These are phyloP conservation scores for Croton laevigatus DNA, from an alignment of 441 rosid species.

Conservation along the genomic window DNA sequence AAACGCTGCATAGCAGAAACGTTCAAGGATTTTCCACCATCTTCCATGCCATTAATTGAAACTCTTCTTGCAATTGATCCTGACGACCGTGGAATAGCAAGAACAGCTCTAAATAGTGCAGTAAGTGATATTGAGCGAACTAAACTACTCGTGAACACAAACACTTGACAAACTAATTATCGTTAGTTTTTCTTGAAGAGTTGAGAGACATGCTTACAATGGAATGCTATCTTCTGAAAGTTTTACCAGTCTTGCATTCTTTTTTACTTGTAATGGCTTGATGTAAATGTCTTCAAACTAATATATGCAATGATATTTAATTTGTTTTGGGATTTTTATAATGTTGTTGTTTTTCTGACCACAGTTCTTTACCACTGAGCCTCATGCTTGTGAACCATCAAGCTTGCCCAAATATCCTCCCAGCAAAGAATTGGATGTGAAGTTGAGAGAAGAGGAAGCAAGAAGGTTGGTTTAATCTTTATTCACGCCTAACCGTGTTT, in stretches of 20 bases:
- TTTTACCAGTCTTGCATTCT: background rate
- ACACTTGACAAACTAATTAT: background rate
- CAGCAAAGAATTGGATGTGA: slow-evolving; percentile 86
- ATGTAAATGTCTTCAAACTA: background rate
- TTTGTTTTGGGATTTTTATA: slow-evolving; percentile 15
- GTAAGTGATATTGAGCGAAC: slow-evolving; percentile 39
- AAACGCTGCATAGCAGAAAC: slow-evolving; percentile 68
- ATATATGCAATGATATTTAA: slow-evolving; percentile 14
- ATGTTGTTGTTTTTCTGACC: slow-evolving; percentile 24
- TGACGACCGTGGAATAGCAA: slow-evolving; percentile 70
- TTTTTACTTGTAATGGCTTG: slow-evolving; percentile 1
- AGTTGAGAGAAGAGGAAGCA: slow-evolving; percentile 74
- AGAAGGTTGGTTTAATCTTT: slow-evolving; percentile 52
- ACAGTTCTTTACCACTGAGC: slow-evolving; percentile 85
- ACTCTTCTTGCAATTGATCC: slow-evolving; percentile 84
- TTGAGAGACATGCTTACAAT: slow-evolving; percentile 9
- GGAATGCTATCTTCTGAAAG: background rate
- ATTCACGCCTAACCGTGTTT: slow-evolving; percentile 1
- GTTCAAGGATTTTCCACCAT: slow-evolving; percentile 60
- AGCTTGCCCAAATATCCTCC: slow-evolving; percentile 91
- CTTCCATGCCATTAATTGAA: slow-evolving; percentile 63
- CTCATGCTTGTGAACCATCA: slow-evolving; percentile 78
- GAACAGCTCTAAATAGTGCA: slow-evolving; percentile 63
- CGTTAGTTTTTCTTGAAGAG: background rate
- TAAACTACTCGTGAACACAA: background rate